These are phyloP conservation scores for Neolentinus lepideus DNA, from an alignment of 1,284 basidiomycete species.

Conservation along the genomic window DNA sequence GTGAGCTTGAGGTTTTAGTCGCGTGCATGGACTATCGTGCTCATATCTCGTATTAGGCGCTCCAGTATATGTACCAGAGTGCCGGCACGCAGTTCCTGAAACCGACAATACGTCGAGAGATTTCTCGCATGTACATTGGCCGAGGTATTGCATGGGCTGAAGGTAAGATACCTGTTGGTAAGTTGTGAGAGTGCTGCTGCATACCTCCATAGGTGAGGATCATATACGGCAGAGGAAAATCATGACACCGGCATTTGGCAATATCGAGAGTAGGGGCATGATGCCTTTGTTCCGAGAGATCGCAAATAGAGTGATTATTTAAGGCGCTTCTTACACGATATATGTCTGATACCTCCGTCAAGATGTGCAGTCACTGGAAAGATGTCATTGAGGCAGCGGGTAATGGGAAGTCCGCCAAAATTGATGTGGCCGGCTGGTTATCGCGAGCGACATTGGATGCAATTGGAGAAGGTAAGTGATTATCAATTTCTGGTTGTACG, in stretches of 20 bases:
- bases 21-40: not conserved
- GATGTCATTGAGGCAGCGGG: conserved; percentile 8
- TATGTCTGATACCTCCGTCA: not conserved
- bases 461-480: conserved; percentile 13
- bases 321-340: not conserved
- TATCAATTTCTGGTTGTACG: not conserved
- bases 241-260: conserved; percentile 22
- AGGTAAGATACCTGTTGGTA: conserved; percentile 6
- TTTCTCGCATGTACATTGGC: conserved; percentile 14
- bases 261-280: conserved; percentile 12
- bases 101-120: conserved; percentile 1
- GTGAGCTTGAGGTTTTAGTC: not conserved
- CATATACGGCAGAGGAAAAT: conserved; percentile 24
- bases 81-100: conserved; percentile 14
- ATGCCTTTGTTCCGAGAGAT: conserved; percentile 12
- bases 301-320: conserved; percentile 8
- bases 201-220: conserved; percentile 14
- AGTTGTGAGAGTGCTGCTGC: not conserved
- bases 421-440: conserved; percentile 14
- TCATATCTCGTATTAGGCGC: not conserved
- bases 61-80: conserved; percentile 13
- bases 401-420: not conserved
- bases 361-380: conserved; percentile 15
- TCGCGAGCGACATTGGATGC: conserved; percentile 16
- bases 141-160: conserved; percentile 23